These are phyloP conservation scores for Agarophyton chilense DNA, from an alignment of 23 red algal species.

Conservation along the genomic window DNA sequence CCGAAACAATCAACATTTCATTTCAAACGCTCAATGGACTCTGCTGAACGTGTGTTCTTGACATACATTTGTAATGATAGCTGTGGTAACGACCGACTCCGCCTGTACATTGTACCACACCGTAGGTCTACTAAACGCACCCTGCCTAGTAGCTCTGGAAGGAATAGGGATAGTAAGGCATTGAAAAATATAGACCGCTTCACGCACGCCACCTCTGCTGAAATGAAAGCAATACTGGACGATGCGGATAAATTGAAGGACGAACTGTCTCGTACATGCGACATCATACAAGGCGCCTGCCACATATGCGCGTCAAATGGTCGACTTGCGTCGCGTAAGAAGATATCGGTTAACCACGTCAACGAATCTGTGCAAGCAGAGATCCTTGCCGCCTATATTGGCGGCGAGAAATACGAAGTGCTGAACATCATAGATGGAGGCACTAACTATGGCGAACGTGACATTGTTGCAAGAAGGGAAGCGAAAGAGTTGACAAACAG, in stretches of 20 bases:
- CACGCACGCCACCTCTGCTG: background rate
- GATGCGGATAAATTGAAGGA: background rate
- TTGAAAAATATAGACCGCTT: background rate
- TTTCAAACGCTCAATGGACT: background rate
- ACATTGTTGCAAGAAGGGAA: background rate
- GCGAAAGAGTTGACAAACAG: background rate
- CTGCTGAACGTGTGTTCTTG: background rate
- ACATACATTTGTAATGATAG: background rate
- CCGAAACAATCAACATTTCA: background rate
- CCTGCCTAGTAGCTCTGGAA: background rate
- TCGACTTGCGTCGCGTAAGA: background rate
- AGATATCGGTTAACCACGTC: background rate
- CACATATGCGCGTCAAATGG: background rate
- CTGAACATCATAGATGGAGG: conserved; percentile 9
- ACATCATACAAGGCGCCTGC: background rate
- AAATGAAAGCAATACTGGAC: background rate
- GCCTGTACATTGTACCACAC: background rate
- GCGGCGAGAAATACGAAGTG: conserved; percentile 1
- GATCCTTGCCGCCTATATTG: background rate
- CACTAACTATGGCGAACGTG: background rate
- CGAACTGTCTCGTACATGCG: background rate
- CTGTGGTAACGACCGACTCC: background rate
- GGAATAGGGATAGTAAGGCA: background rate
- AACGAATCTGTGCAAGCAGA: conserved; percentile 22
- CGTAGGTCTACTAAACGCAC: background rate